Evolutionary conservation across 768 basidiomycete genomes (phyloP), one percentile per base, ranked within the genome.

Genomic region (Boletus rufocinnamomeus): DNA sequence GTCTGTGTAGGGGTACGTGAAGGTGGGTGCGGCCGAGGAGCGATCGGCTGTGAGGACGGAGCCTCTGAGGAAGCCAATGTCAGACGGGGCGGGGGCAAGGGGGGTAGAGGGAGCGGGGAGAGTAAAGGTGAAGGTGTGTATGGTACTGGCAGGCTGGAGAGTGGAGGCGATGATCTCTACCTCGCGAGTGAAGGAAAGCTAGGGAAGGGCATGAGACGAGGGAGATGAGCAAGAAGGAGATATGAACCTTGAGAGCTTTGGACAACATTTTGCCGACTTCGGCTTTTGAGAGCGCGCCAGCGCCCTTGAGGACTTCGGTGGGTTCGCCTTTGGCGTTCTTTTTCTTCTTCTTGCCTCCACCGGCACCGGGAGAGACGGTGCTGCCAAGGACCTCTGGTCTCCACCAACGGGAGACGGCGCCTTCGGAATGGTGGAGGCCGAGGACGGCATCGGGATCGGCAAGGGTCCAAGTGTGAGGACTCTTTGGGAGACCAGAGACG

Each of bases 161-260:
- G 93, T 93, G n/a, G 94, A 93, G 16, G 94, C 93, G 69, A 98
- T 90, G 56, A 98, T 88, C 71, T 95, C 93, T 44, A 95, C 91
- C 72, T 96, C 94, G 53, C 90, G 89, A 37, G 91, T 86, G 73
- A 95, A 95, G 9, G 93, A 93, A 46, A 95, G 86, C 92, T 95
- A 41, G 19, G 34, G 37, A 16, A 4, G 49, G 19, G 19, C 28
- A 52, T 58, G 53, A 52, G 62, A 16, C 27, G 58, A 32, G 49
- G 4, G 14, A 21, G 49, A n/a, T 1, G 23, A 23, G 9, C 1
- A n/a, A 5, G 34, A 34, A 16, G 25, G 10, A 28, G 7, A 40
- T 37, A 66, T 73, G 57, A 58, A 91, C 91, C 83, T 96, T 95
- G 69, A 95, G 84, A 6, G 91, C 88, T 73, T 95, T 95, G 59